Evolutionary conservation across 257 asterid genomes (phyloP), one percentile per base, ranked within the genome.

Genomic region (Perilla frutescens): DNA sequence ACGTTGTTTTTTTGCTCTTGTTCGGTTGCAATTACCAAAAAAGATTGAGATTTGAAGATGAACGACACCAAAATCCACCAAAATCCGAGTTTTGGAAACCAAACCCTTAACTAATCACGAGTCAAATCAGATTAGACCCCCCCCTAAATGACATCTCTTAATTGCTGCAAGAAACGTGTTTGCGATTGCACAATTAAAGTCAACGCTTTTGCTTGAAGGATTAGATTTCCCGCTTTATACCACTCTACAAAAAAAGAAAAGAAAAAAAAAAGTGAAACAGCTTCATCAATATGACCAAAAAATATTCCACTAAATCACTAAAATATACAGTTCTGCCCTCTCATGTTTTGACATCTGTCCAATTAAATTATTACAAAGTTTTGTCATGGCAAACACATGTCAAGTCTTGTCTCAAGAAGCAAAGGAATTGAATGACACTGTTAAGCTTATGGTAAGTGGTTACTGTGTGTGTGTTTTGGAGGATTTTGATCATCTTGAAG

Each of bases 71-170:
- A 15, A 31, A 34, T 34, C 37, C 37, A 34, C 37, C 37, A 34
- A 34, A 34, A 34, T 34, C 1, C 26, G 26, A 20, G 26, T 20
- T 20, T 20, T 20, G 26, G 26, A 34, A 55, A 5, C 20, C 5
- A 65, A 65, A 6, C 10, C 29, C 68, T 36, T 31, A 13, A 49
- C 40, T 39, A 68, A 40, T 39, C 65, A 60, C 1, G 54, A 51
- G 66, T 76, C 80, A 62, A 62, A 53, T 76, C 72, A 53, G 80
- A 69, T 40, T 53, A 69, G 72, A 68, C 76, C 37, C 44, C 43
- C 43, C 37, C 43, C 43, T 12, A 44, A 67, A 20, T 62, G 74
- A 66, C 69, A 8, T 1, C 15, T 40, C 73, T 20, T 56, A 41
- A 45, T 50, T 15, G 62, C 45, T 3, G 66, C 40, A 39, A 69